These are phyloP conservation scores for Trichoderma asperelloides DNA, from an alignment of 495 filamentous ascomycete species.

Conservation along the genomic window DNA sequence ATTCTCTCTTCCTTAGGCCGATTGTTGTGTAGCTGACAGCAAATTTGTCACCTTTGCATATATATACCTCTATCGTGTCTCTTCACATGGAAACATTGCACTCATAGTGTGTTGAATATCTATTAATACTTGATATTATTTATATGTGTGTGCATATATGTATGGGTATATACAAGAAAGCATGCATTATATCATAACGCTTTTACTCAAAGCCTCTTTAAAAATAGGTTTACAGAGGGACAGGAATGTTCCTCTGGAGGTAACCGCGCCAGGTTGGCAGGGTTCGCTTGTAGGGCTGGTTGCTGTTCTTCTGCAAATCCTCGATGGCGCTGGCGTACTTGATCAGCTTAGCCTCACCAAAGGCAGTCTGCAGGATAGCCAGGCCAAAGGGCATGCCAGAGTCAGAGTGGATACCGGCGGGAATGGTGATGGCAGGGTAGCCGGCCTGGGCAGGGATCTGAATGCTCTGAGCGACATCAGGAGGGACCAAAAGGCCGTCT, in stretches of 20 bases:
- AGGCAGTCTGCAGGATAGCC: slow-evolving; percentile 57
- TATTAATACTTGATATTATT: background rate
- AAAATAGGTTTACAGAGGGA: background rate
- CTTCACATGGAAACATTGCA: background rate
- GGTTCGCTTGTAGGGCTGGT: slow-evolving; percentile 14
- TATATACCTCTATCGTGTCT: background rate
- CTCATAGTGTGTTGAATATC: background rate
- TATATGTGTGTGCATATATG: background rate
- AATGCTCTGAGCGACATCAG: slow-evolving; percentile 55
- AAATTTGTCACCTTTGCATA: too few species aligned
- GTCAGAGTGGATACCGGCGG: slow-evolving; percentile 41
- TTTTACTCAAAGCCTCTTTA: background rate
- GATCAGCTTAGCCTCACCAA: slow-evolving; percentile 50
- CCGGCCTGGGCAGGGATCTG: slow-evolving; percentile 48
- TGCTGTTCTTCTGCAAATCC: slow-evolving; percentile 28
- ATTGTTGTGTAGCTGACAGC: too few species aligned
- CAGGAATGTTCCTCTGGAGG: slow-evolving; percentile 16
- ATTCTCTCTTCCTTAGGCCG: too few species aligned
- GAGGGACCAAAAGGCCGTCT: slow-evolving; percentile 54
- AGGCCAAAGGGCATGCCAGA: slow-evolving; percentile 66
- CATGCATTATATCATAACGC: background rate
- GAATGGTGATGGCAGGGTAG: slow-evolving; percentile 63
- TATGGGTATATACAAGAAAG: background rate
- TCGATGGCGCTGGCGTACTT: slow-evolving; percentile 63
- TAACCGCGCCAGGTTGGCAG: slow-evolving; percentile 18